These are phyloP conservation scores for Pleurotus giganteus DNA, from an alignment of 768 basidiomycete species.

Conservation along the genomic window DNA sequence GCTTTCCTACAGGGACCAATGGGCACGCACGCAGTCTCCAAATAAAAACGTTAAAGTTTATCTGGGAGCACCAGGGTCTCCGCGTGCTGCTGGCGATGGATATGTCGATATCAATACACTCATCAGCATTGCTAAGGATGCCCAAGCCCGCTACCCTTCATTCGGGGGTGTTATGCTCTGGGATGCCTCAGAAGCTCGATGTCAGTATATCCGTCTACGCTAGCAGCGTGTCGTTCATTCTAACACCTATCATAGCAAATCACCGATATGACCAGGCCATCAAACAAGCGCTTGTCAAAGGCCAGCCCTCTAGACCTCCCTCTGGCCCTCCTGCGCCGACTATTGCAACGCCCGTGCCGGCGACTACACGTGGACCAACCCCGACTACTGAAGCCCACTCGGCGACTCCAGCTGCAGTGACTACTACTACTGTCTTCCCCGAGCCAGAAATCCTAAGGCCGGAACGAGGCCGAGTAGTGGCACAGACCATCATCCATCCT, in stretches of 20 bases:
- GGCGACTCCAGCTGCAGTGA: slow-evolving; percentile 1
- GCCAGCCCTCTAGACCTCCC: slow-evolving; percentile 17
- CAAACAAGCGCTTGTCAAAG: slow-evolving; percentile 40
- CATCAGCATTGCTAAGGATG: slow-evolving; percentile 37
- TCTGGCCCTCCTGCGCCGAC: slow-evolving; percentile 15
- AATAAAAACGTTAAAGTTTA: slow-evolving; percentile 60
- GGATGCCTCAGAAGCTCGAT: slow-evolving; percentile 39
- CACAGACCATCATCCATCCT: slow-evolving; percentile 5
- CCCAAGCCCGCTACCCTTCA: slow-evolving; percentile 51
- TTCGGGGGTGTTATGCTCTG: slow-evolving; percentile 59
- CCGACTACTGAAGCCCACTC: slow-evolving; percentile 10
- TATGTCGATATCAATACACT: slow-evolving; percentile 48
- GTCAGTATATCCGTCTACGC: slow-evolving; percentile 30
- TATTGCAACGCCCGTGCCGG: neutral
- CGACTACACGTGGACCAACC: neutral
- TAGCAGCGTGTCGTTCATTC: neutral
- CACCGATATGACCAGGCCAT: slow-evolving; percentile 47
- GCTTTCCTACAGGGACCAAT: slow-evolving; percentile 43
- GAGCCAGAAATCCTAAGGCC: slow-evolving; percentile 2
- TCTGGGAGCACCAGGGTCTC: slow-evolving; percentile 55
- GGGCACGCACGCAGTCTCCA: slow-evolving; percentile 58
- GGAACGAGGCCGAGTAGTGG: neutral
- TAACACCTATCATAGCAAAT: no score
- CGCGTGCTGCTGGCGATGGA: slow-evolving; percentile 49
- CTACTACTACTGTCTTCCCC: slow-evolving; percentile 1